These are phyloP conservation scores for Nannochloropsis salina DNA, from an alignment of 108 stramenopile species.

Conservation along the genomic window DNA sequence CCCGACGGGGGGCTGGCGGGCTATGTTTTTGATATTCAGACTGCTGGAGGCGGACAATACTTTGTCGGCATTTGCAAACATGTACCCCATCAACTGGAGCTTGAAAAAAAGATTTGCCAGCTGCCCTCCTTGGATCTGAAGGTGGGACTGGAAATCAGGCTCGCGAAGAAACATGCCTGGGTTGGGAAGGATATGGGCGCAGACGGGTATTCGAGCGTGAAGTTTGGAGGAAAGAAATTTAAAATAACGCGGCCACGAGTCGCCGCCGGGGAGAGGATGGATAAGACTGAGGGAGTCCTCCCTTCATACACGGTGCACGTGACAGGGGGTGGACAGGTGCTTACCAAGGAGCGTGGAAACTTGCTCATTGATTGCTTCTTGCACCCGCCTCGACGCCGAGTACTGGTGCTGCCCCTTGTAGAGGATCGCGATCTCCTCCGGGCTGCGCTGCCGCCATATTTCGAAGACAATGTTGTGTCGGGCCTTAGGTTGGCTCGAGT, in stretches of 20 bases:
- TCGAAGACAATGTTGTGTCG: neutral
- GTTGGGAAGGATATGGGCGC: neutral
- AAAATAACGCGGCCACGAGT: neutral
- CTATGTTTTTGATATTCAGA: neutral
- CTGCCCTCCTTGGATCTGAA: conserved; percentile 8
- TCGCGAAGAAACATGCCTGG: conserved; percentile 9
- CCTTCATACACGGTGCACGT: neutral
- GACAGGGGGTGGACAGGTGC: neutral
- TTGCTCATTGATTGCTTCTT: neutral
- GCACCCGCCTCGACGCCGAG: neutral
- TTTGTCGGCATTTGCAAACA: neutral
- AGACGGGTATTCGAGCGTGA: neutral
- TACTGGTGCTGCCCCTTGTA: conserved; percentile 13
- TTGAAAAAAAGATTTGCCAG: neutral
- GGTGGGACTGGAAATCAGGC: conserved; percentile 1
- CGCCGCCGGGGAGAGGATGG: neutral
- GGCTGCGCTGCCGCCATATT: conserved; percentile 8
- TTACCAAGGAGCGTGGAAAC: neutral
- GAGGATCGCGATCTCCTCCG: neutral
- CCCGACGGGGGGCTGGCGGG: neutral
- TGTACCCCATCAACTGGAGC: neutral
- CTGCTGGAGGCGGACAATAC: neutral
- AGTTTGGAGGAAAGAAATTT: neutral
- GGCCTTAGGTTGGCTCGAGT: neutral
- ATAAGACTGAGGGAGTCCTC: neutral